These are phyloP conservation scores for Actinidia arguta DNA, from an alignment of 179 eudicot species.

Conservation along the genomic window DNA sequence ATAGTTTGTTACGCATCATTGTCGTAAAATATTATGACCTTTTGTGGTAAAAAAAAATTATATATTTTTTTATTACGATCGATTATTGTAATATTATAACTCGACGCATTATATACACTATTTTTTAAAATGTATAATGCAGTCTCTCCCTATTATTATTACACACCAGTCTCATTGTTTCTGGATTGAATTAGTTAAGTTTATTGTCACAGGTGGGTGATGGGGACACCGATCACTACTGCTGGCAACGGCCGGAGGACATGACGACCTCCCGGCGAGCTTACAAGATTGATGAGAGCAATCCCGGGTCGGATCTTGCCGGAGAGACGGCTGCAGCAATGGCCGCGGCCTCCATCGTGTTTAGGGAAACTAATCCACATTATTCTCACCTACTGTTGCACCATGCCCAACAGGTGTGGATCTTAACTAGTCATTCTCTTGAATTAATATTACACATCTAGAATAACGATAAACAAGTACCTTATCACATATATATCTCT, in stretches of 20 bases:
- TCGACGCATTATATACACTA: too few species aligned
- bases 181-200: not conserved
- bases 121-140: too few species aligned
- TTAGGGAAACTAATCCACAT: constrained; percentile 57
- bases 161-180: not conserved
- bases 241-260: constrained; percentile 91
- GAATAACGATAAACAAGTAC: not conserved
- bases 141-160: not conserved
- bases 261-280: constrained; percentile 84
- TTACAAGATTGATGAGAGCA: constrained; percentile 59
- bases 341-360: constrained; percentile 81
- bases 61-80: not conserved
- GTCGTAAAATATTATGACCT: too few species aligned
- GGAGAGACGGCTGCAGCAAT: constrained; percentile 86
- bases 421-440: too few species aligned
- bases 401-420: constrained; percentile 75
- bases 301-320: constrained; percentile 82
- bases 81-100: too few species aligned
- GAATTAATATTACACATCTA: not conserved
- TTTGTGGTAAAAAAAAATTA: not conserved
- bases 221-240: constrained; percentile 77
- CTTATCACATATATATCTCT: too few species aligned
- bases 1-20: too few species aligned
- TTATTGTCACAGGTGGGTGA: constrained; percentile 71
- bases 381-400: constrained; percentile 66